Base-by-base conservation (phyloP, 2,329 filamentous ascomycete genomes). In the Endoconidiophora polonica region DNA sequence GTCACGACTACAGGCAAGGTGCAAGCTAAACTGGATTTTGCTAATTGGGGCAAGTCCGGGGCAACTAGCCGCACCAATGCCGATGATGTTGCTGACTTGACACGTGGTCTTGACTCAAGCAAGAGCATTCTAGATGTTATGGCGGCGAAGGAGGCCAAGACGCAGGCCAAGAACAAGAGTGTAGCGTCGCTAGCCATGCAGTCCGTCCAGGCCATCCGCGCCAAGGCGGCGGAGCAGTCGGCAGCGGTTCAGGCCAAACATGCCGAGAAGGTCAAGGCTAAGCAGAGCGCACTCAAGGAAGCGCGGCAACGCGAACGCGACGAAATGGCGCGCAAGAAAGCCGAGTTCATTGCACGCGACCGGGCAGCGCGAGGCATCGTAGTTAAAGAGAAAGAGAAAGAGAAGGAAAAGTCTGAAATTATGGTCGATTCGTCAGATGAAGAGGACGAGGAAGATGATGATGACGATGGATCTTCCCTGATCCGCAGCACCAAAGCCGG, bases 341-440 rank as follows among this genome's bases (percentile, higher is more conserved):
- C 79, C 10, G 81, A 80, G 52, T 75, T 75, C 12, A 76, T 88
- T 57, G 83, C 83, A 2, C 75, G 72, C 55, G 77, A 85, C 5
- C 82, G 79, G 62, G 51, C 53, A 9, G 41, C 44, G 12, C 48
- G 53, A 7, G 49, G 48, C 23, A 51, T 51, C n/a, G 7, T 51
- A 12, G 79, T 79, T n/a, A 67, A 46, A 16, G 49, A 50, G 18
- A 33, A 33, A 18, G 16, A 18, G 16, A 44, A 50, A n/a, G 49
- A 50, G 37, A 54, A 51, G 46, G 50, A 50, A 41, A 52, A 52
- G 46, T 51, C 45, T 18, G 86, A 90, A 56, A 86, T 96, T 63
- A 94, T 96, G 86, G 85, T 95, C 22, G 80, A 83, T 52, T 83
- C 80, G 53, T 81, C 79, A 2, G 74, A 86, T 2, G 71, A 74